These are phyloP conservation scores for Cruciata laevipes DNA, from an alignment of 257 asterid species.

Conservation along the genomic window DNA sequence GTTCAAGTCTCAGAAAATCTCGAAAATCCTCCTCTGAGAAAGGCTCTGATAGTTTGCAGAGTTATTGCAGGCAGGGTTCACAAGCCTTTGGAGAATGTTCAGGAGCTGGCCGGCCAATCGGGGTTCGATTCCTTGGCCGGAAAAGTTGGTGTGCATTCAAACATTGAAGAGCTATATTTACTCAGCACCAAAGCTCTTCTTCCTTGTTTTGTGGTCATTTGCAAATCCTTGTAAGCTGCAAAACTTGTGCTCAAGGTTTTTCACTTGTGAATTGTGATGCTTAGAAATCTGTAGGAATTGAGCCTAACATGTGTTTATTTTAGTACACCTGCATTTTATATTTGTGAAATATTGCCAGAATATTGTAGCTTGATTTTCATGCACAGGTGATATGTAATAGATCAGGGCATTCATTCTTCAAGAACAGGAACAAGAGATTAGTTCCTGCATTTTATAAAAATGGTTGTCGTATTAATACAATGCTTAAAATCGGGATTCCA, in stretches of 20 bases:
- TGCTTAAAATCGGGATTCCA: not conserved
- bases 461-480: no score
- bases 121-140: constrained; percentile 95
- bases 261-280: no score
- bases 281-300: not conserved
- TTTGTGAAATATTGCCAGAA: not conserved
- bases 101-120: constrained; percentile 58
- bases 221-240: constrained; percentile 30
- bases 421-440: not conserved
- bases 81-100: constrained; percentile 62
- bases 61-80: constrained; percentile 95
- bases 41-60: constrained; percentile 81
- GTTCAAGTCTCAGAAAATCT: constrained; percentile 17
- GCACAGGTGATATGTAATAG: not conserved
- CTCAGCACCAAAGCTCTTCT: constrained; percentile 77
- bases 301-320: not conserved
- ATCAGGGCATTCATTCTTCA: not conserved
- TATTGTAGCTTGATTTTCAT: not conserved
- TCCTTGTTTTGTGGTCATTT: constrained; percentile 87
- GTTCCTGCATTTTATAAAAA: not conserved
- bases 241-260: not conserved
- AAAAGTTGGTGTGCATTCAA: constrained; percentile 62
- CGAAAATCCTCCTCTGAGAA: constrained; percentile 15
- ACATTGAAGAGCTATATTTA: constrained; percentile 80
- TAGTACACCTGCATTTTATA: not conserved